Evolutionary conservation across 2,329 filamentous ascomycete species (phyloP).

Genomic region (Alternaria novae-zelandiae): DNA sequence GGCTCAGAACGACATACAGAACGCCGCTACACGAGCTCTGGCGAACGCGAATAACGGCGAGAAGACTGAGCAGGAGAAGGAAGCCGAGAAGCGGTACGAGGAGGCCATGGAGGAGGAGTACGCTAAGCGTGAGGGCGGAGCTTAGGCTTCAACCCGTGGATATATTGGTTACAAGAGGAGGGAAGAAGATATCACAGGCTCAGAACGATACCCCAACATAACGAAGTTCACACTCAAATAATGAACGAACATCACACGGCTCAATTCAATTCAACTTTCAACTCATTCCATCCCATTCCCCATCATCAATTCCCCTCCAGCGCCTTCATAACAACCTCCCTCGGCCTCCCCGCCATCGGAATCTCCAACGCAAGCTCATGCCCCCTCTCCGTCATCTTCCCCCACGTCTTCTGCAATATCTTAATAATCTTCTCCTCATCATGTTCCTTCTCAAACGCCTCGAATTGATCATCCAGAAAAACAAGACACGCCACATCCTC

Average conservation of each 20-base stretch:
- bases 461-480: conserved; percentile 86
- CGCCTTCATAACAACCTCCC: conserved; percentile 43
- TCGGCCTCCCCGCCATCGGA: conserved; percentile 36
- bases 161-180: neutral
- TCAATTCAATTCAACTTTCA: neutral
- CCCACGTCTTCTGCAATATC: conserved; percentile 51
- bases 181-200: neutral
- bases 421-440: conserved; percentile 79
- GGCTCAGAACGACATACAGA: conserved; percentile 30
- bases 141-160: conserved; percentile 21
- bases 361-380: conserved; percentile 44
- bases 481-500: conserved; percentile 89
- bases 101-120: conserved; percentile 51
- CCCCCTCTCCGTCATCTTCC: conserved; percentile 48
- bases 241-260: neutral
- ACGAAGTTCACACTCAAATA: neutral
- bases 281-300: neutral
- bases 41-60: conserved; percentile 30
- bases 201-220: neutral
- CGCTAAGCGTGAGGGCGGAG: conserved; percentile 48
- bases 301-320: conserved; percentile 30
- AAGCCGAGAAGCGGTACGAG: conserved; percentile 45
- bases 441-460: conserved; percentile 74
- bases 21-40: conserved; percentile 34
- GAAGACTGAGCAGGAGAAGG: conserved; percentile 41